A percentile compares a stretch with the other conserved stretches of the same genome.
phyloP scores from a whole-genome alignment of 148 eudicot genomes.

The Nepenthes mirabilis region DNA sequence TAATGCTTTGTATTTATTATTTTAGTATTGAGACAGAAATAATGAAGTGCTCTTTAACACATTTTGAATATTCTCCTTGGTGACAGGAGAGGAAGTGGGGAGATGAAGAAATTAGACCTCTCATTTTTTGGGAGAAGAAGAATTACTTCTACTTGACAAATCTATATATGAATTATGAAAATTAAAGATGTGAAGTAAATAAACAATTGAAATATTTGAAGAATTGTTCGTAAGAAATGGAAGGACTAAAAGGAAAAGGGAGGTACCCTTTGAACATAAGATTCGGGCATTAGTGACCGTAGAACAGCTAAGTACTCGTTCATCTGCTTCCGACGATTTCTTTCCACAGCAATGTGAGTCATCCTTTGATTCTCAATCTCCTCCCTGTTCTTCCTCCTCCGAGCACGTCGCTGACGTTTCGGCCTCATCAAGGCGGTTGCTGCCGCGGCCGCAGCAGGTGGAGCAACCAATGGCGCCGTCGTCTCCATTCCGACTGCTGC shows the following conservation, averaged over 20 bases:
- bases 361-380: constrained; percentile 64
- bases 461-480: background rate
- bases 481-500: background rate
- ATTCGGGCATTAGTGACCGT: constrained; percentile 46
- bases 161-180: no score
- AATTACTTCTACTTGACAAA: no score
- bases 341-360: constrained; percentile 67
- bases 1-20: no score
- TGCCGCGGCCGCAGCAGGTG: background rate
- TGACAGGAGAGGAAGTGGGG: no score
- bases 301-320: constrained; percentile 44
- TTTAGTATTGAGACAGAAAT: no score
- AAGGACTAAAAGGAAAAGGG: background rate
- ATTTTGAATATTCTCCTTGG: no score
- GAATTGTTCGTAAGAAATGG: background rate
- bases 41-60: no score
- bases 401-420: constrained; percentile 21
- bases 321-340: constrained; percentile 63
- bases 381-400: constrained; percentile 34
- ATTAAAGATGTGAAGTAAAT: background rate
- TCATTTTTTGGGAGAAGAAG: no score
- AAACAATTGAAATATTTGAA: background rate
- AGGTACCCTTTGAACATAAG: constrained; percentile 49
- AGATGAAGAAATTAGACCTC: no score
- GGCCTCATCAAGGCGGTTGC: constrained; percentile 9